phyloP scores from a whole-genome alignment of 257 asterid genomes.

The Solanum boliviense region DNA sequence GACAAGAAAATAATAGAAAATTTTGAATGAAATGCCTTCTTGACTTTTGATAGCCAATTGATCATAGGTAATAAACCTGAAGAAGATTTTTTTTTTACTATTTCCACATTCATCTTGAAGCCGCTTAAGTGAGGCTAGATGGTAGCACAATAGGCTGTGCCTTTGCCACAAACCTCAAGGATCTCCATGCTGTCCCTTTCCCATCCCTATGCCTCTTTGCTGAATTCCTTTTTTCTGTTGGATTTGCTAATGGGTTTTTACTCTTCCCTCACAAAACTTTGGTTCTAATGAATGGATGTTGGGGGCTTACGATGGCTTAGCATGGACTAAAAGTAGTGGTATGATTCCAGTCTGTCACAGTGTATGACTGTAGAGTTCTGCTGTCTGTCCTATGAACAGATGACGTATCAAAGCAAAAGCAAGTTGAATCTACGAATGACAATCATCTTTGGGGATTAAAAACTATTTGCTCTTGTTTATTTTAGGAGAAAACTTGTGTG shows the following conservation, averaged over 20 bases:
- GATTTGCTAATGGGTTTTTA: background rate
- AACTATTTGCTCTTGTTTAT: background rate
- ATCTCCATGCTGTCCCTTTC: background rate
- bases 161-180: background rate
- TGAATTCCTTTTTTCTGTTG: background rate
- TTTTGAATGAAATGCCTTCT: background rate
- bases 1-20: background rate
- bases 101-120: background rate
- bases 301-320: background rate
- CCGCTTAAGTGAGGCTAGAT: background rate
- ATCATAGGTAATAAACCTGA: background rate
- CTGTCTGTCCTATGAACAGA: background rate
- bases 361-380: background rate
- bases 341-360: background rate
- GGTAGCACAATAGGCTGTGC: background rate
- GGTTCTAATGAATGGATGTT: background rate
- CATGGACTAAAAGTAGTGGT: background rate
- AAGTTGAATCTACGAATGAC: background rate
- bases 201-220: background rate
- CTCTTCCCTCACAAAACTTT: background rate
- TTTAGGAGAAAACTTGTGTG: background rate
- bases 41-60: background rate
- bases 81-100: background rate
- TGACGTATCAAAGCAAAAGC: background rate
- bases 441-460: background rate